Evolutionary conservation across 306 rosid species (phyloP), one percentile per base, ranked within the genome.

Genomic region (Cucumis sativus): DNA sequence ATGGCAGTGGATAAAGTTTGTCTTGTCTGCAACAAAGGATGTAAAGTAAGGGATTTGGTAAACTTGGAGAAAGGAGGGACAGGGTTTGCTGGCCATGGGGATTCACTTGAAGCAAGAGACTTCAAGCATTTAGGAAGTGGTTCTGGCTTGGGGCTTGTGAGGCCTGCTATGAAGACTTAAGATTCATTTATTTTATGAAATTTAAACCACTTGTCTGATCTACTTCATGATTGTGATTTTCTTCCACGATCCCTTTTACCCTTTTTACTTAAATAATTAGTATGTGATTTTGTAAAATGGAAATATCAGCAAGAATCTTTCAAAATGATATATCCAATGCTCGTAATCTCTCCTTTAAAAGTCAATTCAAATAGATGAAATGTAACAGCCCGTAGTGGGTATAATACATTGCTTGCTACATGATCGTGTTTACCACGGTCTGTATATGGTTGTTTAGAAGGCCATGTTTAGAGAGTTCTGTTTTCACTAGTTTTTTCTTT

Each of bases 51-150:
- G 86, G 82, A 91, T 85, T 80, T 92, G 85, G 90, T 96, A 80
- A 91, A 84, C 62, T 83, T 96, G 84, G 88, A 82, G 68, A 92
- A 89, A 82, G 98, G 99, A 76, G 99, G 99, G 54, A 92, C 98
- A 2, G 97, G 99, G 33, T 96, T 86, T 81, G 74, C 99, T 11
- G 98, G 86, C 77, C 99, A 95, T 14, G 99, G 86, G 1, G 97
- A 95, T 80, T 81, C 91, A 84, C 99, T 95, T 76, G 89, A 96
- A 83, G 99, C 98, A 43, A 92, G 59, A 65, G 97, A 92, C 75
- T 95, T 90, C 79, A 92, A 92, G 91, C 99, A 95, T 82, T 89
- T 95, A 90, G 99, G 99, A 59, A 96, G 99, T 45, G 99, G 99
- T 28, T 73, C 84, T n/a, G 99, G 99, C 61, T 82, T 96, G 83